Evolutionary conservation across 78 protist genomes (phyloP).

Genomic region (Mastigamoeba balamuthi): DNA sequence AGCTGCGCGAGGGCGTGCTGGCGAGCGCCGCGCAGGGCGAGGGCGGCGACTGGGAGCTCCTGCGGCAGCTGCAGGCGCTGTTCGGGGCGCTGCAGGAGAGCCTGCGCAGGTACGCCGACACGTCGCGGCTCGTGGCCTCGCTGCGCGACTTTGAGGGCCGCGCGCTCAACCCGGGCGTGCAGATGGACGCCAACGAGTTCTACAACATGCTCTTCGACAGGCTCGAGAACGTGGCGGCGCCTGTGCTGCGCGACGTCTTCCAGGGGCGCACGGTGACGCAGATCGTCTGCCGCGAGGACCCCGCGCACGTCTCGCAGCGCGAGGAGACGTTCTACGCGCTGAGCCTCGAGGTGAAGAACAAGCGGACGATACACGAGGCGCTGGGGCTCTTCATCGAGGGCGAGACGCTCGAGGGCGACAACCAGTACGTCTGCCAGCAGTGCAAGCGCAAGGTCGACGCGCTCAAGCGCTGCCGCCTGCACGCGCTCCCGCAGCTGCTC

Average conservation of each 20-base stretch:
- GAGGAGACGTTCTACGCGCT: conserved; percentile 60
- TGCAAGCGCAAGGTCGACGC: conserved; percentile 49
- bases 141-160: conserved; percentile 45
- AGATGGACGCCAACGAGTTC: conserved; percentile 82
- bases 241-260: neutral
- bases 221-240: conserved; percentile 26
- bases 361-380: conserved; percentile 50
- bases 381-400: conserved; percentile 57
- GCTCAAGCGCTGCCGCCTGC: conserved; percentile 29
- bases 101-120: conserved; percentile 29
- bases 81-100: conserved; percentile 58
- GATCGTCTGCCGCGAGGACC: conserved; percentile 39
- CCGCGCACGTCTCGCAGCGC: conserved; percentile 42
- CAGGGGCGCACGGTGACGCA: conserved; percentile 44
- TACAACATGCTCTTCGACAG: conserved; percentile 61
- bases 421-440: conserved; percentile 66
- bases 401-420: conserved; percentile 84
- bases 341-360: conserved; percentile 63
- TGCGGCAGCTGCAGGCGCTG: conserved; percentile 64
- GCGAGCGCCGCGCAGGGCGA: neutral
- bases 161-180: conserved; percentile 36
- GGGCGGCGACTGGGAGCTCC: neutral
- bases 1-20: conserved; percentile 4
- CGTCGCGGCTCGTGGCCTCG: conserved; percentile 21
- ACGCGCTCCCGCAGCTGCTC: conserved; percentile 35